Evolutionary conservation across 768 basidiomycete species (phyloP).

Genomic region (Lepiota venenata): DNA sequence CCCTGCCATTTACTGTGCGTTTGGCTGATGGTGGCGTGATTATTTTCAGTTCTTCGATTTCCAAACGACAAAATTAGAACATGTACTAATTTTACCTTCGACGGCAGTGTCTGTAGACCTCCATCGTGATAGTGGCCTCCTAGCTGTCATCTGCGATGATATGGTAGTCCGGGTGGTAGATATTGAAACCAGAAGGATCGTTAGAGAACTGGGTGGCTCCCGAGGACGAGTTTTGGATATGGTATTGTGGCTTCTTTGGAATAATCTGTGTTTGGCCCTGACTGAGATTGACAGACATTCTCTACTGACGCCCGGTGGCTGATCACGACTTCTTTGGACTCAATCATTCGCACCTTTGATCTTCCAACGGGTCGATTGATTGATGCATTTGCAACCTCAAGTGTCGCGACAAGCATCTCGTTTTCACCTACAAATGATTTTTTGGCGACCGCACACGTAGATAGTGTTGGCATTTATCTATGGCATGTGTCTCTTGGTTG

Average conservation of each 20-base stretch:
- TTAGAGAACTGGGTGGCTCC: slow-evolving; percentile 87
- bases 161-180: slow-evolving; percentile 83
- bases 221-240: slow-evolving; percentile 85
- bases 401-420: slow-evolving; percentile 83
- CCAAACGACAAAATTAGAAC: slow-evolving; percentile 73
- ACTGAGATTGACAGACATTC: slow-evolving; percentile 59
- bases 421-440: slow-evolving; percentile 97
- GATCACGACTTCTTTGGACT: slow-evolving; percentile 83
- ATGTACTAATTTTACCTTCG: slow-evolving; percentile 66
- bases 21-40: background rate
- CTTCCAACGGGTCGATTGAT: slow-evolving; percentile 91
- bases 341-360: slow-evolving; percentile 92
- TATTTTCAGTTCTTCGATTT: slow-evolving; percentile 92
- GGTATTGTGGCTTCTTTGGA: slow-evolving; percentile 38
- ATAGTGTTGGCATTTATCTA: slow-evolving; percentile 92
- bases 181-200: slow-evolving; percentile 83
- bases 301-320: slow-evolving; percentile 97
- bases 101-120: slow-evolving; percentile 67
- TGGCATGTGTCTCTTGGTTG: slow-evolving; percentile 49
- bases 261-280: slow-evolving; percentile 5
- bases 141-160: slow-evolving; percentile 86
- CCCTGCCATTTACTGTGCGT: background rate
- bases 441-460: slow-evolving; percentile 91
- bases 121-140: slow-evolving; percentile 81
- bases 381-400: slow-evolving; percentile 85